Evolutionary conservation across 352 stramenopile species (phyloP), one percentile per base, ranked within the genome.

Genomic region (Pythium scleroteichum): DNA sequence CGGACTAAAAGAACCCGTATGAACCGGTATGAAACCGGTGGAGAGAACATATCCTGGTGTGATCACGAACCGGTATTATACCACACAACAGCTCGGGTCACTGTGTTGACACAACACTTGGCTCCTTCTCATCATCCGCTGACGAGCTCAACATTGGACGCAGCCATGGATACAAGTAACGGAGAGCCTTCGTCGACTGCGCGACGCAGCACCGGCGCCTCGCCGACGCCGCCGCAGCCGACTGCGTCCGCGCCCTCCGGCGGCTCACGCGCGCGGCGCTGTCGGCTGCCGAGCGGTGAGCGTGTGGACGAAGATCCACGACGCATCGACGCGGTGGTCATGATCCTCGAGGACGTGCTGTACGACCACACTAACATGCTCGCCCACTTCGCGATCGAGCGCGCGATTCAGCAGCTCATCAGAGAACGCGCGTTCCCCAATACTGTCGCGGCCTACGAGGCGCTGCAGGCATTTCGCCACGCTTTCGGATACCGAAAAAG

Each of bases 331-430:
- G 85, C 85, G 1, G 69, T 95, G 17, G 79, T 88, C 38, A 90
- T 95, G 73, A 92, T 90, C 65, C 74, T 95, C 22, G 85, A 95
- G 53, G 85, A 95, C 68, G 85, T 95, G 35, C 68, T 95, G 35
- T 95, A 91, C 65, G 83, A 93, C 61, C 85, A 95, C 66, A 90
- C 85, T 47, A 78, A 76, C 13, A 83, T 89, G 57, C 76, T 95
- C 32, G 87, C 80, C 40, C 81, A 90, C 60, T 78, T 93, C 50
- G 83, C 85, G 2, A 87, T 90, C 60, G 83, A 91, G 49, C 85
- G 85, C 39, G 85, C 77, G 29, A 73, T 91, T 47, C 76, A 84
- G 41, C 83, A 93, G 62, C 60, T 95, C 42, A 73, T 92, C 13
- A 53, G 53, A 22, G 85, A 95, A 68, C 64, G 66, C 53, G 83